Conservation (phyloP, 2,329 filamentous ascomycete species). For the Scytalidium sp. region DNA sequence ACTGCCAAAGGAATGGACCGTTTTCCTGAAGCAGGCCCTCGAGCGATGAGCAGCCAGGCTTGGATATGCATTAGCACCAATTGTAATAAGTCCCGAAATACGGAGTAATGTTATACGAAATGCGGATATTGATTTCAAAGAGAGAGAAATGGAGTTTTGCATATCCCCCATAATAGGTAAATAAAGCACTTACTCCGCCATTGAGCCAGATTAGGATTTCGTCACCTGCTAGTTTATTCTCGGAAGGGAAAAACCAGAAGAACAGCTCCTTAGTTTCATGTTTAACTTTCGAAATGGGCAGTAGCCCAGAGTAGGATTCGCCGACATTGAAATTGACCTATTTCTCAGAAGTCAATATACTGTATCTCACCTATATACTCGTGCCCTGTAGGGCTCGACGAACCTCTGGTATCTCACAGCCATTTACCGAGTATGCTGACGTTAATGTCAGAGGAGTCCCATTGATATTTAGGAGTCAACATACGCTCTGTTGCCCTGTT, state of each 20-base stretch:
- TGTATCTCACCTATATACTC: too few species aligned
- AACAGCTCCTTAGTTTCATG: constrained; percentile 53
- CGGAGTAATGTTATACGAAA: background rate
- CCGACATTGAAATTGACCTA: constrained; percentile 63
- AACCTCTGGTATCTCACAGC: constrained; percentile 58
- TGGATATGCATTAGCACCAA: constrained; percentile 4
- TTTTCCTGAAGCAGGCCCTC: constrained; percentile 74
- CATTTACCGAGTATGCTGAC: constrained; percentile 61
- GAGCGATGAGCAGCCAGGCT: constrained; percentile 60
- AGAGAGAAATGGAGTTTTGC: background rate
- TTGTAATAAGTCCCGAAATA: background rate
- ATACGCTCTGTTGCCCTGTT: constrained; percentile 23
- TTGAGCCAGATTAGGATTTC: constrained; percentile 59
- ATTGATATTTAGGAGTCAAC: background rate
- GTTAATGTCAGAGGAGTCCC: background rate
- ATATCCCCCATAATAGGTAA: background rate
- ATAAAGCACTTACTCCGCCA: constrained; percentile 34
- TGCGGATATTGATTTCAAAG: background rate
- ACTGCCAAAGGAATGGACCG: constrained; percentile 69
- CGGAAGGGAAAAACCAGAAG: constrained; percentile 66
- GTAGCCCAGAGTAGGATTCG: constrained; percentile 61
- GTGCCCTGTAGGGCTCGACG: too few species aligned
- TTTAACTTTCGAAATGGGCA: constrained; percentile 51
- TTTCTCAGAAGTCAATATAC: background rate
- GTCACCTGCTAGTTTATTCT: constrained; percentile 44